These are phyloP conservation scores for Tulasnella sp. DNA, from an alignment of 768 basidiomycete species.

Conservation along the genomic window DNA sequence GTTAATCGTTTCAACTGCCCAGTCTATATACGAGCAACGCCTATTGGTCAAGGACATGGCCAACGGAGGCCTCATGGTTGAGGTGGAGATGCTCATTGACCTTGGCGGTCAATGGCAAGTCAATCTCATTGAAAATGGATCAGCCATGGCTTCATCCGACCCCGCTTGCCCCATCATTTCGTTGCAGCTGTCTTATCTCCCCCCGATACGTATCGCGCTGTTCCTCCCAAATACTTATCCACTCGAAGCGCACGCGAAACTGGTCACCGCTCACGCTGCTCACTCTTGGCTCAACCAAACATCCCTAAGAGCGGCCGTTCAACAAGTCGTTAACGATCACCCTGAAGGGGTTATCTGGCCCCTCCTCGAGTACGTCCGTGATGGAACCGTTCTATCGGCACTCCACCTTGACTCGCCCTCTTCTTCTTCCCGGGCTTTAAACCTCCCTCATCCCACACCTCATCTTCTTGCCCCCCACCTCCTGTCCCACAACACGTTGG, in stretches of 20 bases:
- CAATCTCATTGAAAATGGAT: background rate
- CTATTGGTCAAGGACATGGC: background rate
- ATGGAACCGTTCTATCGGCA: background rate
- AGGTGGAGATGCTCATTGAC: constrained; percentile 4
- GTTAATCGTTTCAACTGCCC: background rate
- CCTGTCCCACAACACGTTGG: constrained; percentile 9
- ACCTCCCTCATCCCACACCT: constrained; percentile 7
- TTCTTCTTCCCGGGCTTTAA: background rate
- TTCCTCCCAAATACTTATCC: constrained; percentile 10
- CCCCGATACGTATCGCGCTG: background rate
- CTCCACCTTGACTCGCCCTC: background rate
- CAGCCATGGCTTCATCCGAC: background rate
- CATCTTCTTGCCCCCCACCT: constrained; percentile 7
- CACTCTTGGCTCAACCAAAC: constrained; percentile 11
- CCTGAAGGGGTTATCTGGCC: constrained; percentile 12
- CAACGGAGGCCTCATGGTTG: background rate
- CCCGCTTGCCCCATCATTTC: background rate
- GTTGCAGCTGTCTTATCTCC: constrained; percentile 12
- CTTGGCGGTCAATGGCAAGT: constrained; percentile 3
- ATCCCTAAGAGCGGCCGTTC: background rate
- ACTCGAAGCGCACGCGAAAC: background rate
- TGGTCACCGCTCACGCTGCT: background rate
- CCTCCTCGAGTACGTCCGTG: constrained; percentile 12
- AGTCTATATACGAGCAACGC: constrained; percentile 1
- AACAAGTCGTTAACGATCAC: background rate